Percentiles rank a stretch among this genome's conserved stretches.
Conservation (phyloP, 1,284 basidiomycete species). For the Pseudozyma hubeiensis region DNA sequence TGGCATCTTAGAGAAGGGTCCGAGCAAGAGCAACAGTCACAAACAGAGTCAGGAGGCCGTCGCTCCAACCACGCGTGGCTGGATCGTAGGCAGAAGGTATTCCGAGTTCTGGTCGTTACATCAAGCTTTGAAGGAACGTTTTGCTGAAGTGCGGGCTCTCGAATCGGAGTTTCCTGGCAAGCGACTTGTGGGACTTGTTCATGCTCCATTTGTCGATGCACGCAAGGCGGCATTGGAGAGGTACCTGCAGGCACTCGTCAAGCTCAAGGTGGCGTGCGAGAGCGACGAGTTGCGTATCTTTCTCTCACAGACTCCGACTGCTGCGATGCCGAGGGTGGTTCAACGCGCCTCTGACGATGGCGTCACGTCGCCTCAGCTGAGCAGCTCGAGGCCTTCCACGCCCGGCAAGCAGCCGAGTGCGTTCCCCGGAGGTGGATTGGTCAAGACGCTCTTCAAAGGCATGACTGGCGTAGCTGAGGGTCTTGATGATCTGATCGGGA, state of each 20-base stretch:
- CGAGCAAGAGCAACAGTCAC: constrained; percentile 5
- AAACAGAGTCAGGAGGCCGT: not conserved
- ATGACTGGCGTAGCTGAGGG: constrained; percentile 58
- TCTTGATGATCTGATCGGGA: constrained; percentile 56
- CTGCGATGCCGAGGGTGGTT: constrained; percentile 11
- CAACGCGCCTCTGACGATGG: constrained; percentile 6
- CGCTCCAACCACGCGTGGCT: constrained; percentile 74
- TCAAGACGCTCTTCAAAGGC: constrained; percentile 53
- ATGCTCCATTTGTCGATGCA: constrained; percentile 75
- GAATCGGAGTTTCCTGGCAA: constrained; percentile 59
- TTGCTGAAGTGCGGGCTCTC: constrained; percentile 42
- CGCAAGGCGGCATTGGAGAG: constrained; percentile 83
- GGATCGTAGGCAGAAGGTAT: constrained; percentile 91
- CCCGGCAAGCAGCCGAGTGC: constrained; percentile 15
- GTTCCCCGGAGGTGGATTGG: constrained; percentile 39
- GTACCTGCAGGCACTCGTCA: constrained; percentile 78
- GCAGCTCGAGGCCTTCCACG: constrained; percentile 4
- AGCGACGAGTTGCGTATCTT: constrained; percentile 85
- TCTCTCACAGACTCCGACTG: constrained; percentile 73
- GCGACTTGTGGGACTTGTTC: constrained; percentile 49
- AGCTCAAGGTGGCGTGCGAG: constrained; percentile 69
- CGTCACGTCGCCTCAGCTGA: constrained; percentile 2
- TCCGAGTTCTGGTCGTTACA: constrained; percentile 94
- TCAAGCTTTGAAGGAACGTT: constrained; percentile 79
- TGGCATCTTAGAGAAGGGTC: constrained; percentile 68